Evolutionary conservation across 257 asterid species (phyloP), one percentile per base, ranked within the genome.

Genomic region (Solanum gandarillasii): DNA sequence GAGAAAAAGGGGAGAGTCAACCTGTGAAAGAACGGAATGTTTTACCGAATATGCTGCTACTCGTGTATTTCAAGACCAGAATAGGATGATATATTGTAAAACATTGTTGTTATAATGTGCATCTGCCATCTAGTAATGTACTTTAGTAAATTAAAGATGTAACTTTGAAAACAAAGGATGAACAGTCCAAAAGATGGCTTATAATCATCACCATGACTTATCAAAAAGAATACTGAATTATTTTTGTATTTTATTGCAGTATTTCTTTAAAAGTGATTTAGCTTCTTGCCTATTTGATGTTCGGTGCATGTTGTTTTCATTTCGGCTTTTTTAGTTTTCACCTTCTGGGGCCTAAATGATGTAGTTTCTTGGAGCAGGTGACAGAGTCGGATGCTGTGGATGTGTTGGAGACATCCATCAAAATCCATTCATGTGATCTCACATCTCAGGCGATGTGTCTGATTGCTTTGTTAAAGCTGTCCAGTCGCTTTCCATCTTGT

Each of bases 361-460:
- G 70, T 48, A 73, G 29, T 90, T 89, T 73, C 32, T 46, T 92
- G 91, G 85, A 91, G 88, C 96, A 97, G 99, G 98, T 97, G 48
- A 94, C 98, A 13, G 99, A 96, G 91, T 92, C 95, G n/a, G 98
- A 93, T 90, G 98, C 94, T 5, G 98, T 97, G 93, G 97, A 94
- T 92, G 92, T 94, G 89, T 93, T 97, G 60, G 98, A 96, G 92
- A 89, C 90, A 83, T 96, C 96, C 83, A 89, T 92, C 87, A 91
- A 88, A 87, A 90, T 92, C 91, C 94, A 94, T 90, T 92, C 98
- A 73, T 89, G 89, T 9, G 98, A 95, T 93, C 93, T 94, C 86
- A 95, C 96, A 20, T 94, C 98, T 88, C 95, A 90, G 85, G 98
- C 99, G 27, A 97, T 97, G 97, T 96, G 98, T 90, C 95, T 97